phyloP scores from a whole-genome alignment of 2,329 filamentous ascomycete species.

The Magnaporthiopsis rhizophila region DNA sequence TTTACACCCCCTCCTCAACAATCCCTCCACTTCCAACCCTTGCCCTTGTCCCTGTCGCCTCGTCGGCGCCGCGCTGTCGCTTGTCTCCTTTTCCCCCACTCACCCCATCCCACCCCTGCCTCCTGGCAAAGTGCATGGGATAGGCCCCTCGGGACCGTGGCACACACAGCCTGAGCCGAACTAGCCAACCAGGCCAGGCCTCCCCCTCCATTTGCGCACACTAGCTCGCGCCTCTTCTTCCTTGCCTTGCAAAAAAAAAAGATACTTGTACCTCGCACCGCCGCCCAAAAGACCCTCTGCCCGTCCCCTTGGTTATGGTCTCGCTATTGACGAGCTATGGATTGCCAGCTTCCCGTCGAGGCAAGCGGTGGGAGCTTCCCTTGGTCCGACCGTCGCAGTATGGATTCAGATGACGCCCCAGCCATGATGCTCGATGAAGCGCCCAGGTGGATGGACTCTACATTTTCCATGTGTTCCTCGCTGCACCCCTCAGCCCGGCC shows the following conservation, averaged over 20 bases:
- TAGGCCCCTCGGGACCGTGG: too few species aligned
- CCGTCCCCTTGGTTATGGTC: slow-evolving; percentile 21
- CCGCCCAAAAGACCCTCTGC: too few species aligned
- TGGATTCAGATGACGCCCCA: slow-evolving; percentile 34
- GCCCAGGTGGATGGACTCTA: slow-evolving; percentile 26
- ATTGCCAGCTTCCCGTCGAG: slow-evolving; percentile 32
- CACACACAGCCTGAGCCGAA: too few species aligned
- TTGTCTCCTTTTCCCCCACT: too few species aligned
- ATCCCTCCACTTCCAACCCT: background rate
- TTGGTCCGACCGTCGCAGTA: slow-evolving; percentile 38
- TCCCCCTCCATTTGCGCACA: too few species aligned
- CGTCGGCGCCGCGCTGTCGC: too few species aligned
- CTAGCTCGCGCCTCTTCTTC: too few species aligned
- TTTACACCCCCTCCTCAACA: background rate
- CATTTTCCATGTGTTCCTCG: slow-evolving; percentile 23
- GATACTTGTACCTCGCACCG: too few species aligned
- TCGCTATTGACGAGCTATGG: slow-evolving; percentile 39
- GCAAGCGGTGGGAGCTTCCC: slow-evolving; percentile 32
- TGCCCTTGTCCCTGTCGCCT: slow-evolving; percentile 2
- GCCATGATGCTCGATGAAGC: slow-evolving; percentile 25
- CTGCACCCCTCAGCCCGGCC: slow-evolving; percentile 24
- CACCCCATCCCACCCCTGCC: too few species aligned
- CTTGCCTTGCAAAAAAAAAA: too few species aligned
- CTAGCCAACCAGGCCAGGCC: too few species aligned
- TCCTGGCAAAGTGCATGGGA: too few species aligned